Conservation (phyloP, 1,284 basidiomycete species). For the Omphalotus olearius region DNA sequence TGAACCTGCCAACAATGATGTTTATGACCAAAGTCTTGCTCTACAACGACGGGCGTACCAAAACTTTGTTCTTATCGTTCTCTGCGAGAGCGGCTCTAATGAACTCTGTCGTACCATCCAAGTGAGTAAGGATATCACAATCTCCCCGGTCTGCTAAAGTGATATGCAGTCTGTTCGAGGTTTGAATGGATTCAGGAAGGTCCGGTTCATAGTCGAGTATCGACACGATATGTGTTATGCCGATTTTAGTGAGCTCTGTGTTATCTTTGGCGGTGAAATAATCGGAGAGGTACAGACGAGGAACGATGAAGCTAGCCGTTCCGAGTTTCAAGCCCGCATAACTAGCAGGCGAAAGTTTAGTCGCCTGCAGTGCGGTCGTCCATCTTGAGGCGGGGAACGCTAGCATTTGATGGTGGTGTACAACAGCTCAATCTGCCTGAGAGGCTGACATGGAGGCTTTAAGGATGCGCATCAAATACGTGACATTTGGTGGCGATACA, state of each 20-base stretch:
- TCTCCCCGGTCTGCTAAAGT: slow-evolving; percentile 49
- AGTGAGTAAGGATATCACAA: slow-evolving; percentile 51
- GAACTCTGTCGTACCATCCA: slow-evolving; percentile 61
- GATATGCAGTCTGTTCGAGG: slow-evolving; percentile 48
- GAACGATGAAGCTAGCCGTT: slow-evolving; percentile 46
- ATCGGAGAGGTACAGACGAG: slow-evolving; percentile 65
- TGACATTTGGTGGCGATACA: no score
- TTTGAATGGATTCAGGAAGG: slow-evolving; percentile 43
- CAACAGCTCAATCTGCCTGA: not conserved
- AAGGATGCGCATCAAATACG: not conserved
- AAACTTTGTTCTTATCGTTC: slow-evolving; percentile 50
- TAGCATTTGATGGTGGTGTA: not conserved
- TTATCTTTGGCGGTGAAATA: slow-evolving; percentile 47
- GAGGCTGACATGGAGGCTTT: not conserved
- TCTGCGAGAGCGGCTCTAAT: slow-evolving; percentile 53
- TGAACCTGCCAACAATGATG: slow-evolving; percentile 45
- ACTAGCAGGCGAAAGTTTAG: not conserved
- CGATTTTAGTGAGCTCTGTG: slow-evolving; percentile 42
- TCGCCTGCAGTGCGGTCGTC: slow-evolving; percentile 6
- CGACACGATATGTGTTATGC: slow-evolving; percentile 70
- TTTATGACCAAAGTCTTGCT: slow-evolving; percentile 12
- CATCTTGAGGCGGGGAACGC: slow-evolving; percentile 1
- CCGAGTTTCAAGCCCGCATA: slow-evolving; percentile 14
- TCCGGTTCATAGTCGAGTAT: slow-evolving; percentile 46
- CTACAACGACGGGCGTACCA: slow-evolving; percentile 42